These are phyloP conservation scores for Candida berthetii DNA, from an alignment of 805 yeast genomes.

Conservation along the genomic window DNA sequence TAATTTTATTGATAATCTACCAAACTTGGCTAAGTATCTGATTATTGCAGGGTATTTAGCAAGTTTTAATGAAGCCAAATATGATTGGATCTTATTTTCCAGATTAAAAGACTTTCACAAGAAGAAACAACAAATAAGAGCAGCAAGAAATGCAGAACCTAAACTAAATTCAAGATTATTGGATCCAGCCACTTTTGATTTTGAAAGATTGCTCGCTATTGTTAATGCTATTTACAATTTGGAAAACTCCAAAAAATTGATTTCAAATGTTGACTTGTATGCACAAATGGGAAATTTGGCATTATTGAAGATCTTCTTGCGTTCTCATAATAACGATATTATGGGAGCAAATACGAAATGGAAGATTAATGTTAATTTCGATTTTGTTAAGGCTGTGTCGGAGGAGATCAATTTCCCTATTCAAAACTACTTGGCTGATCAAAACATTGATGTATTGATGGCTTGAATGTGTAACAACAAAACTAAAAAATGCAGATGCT, in stretches of 20 bases:
- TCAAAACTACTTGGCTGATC: slow-evolving; percentile 47
- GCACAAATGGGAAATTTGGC: slow-evolving; percentile 27
- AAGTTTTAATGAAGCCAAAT: slow-evolving; percentile 64
- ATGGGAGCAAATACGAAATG: slow-evolving; percentile 67
- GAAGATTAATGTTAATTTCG: slow-evolving; percentile 74
- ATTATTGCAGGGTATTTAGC: slow-evolving; percentile 80
- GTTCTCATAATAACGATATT: slow-evolving; percentile 38
- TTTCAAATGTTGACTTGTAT: slow-evolving; percentile 27
- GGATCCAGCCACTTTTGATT: slow-evolving; percentile 67
- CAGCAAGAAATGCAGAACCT: slow-evolving; percentile 33
- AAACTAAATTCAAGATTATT: slow-evolving; percentile 52
- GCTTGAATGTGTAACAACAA: no score
- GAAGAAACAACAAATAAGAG: slow-evolving; percentile 29
- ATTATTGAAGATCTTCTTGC: slow-evolving; percentile 23
- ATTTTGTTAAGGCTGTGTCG: slow-evolving; percentile 52
- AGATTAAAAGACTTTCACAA: slow-evolving; percentile 42
- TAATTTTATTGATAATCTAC: slow-evolving; percentile 37
- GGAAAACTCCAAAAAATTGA: slow-evolving; percentile 25
- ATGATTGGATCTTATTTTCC: slow-evolving; percentile 68
- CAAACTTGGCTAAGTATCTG: slow-evolving; percentile 61
- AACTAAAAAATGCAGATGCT: background rate
- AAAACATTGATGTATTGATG: background rate
- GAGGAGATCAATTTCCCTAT: slow-evolving; percentile 61
- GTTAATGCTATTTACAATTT: slow-evolving; percentile 59
- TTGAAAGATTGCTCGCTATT: slow-evolving; percentile 79